Evolutionary conservation across 2,329 filamentous ascomycete genomes (phyloP), one percentile per base, ranked within the genome.

Genomic region (Fusarium sarcochroum): DNA sequence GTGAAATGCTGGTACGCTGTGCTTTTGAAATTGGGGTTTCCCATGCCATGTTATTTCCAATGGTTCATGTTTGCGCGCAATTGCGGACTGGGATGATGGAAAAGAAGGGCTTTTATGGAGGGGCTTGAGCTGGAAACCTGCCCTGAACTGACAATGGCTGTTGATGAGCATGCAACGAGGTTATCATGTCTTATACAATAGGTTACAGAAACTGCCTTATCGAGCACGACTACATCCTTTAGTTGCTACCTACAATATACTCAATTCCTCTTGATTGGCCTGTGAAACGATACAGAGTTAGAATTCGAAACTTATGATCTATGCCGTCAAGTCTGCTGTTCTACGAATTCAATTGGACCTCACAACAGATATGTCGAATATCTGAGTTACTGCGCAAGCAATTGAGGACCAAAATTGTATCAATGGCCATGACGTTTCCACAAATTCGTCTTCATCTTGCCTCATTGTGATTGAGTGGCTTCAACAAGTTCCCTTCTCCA

Each of bases 121-220:
- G 47, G 30, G 23, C 45, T 55, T 37, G 49, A 21, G 37, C 46
- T 47, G 52, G 63, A 57, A 52, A 49, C 34, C 35, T 40, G 49
- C 42, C 15, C 21, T 35, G 25, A 47, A 49, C 38, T 52, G 47
- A 38, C 35, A 46, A 49, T 32, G 40, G 27, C 21, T 32, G 41
- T 56, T 44, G 45, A 44, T 38, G 51, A 62, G 47, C 48, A 47
- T 54, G 48, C 23, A 48, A 52, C 21, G 41, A 66, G 46, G 49
- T 23, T 23, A 59, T 45, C 49, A 51, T 46, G 53, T 52, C 59
- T 42, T 70, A 41, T 57, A 51, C 52, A 40, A 38, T 54, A 55
- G 59, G 64, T 42, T 64, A 65, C 59, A 68, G 60, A 58, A 64
- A 59, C 42, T 59, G 56, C 55, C 54, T 63, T 59, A 58, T 61